Evolutionary conservation across 2,329 filamentous ascomycete genomes (phyloP).

Genomic region (Onygenales sp.): DNA sequence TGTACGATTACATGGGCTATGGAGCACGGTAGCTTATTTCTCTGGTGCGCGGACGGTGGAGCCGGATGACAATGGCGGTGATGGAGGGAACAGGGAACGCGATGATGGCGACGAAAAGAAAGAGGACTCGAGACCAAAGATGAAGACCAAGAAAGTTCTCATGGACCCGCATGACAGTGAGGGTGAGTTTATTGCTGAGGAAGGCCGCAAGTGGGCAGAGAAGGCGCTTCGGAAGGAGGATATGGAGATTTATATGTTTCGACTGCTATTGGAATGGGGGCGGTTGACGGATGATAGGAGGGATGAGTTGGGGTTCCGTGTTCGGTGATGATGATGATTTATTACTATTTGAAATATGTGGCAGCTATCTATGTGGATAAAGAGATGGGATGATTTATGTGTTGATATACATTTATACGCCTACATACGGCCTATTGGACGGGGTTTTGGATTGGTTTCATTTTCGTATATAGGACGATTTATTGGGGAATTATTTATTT

Average conservation of each 20-base stretch:
- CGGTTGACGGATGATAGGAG: constrained; percentile 55
- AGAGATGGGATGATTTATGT: no score
- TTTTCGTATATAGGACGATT: no score
- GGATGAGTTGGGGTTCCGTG: constrained; percentile 36
- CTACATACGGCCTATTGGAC: no score
- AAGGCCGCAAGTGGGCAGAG: constrained; percentile 56
- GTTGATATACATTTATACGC: no score
- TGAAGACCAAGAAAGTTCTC: constrained; percentile 42
- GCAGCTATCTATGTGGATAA: no score
- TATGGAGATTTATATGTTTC: constrained; percentile 72
- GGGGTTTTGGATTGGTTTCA: no score
- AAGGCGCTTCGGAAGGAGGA: constrained; percentile 59
- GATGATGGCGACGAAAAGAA: background rate
- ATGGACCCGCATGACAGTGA: constrained; percentile 45
- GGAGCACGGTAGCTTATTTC: constrained; percentile 67
- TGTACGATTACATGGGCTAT: constrained; percentile 61
- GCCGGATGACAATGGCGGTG: constrained; percentile 14
- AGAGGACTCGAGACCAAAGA: background rate
- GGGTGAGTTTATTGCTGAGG: constrained; percentile 55
- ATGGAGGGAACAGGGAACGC: constrained; percentile 15
- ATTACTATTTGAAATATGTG: background rate
- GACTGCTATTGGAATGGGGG: constrained; percentile 69
- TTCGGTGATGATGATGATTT: background rate
- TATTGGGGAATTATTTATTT: no score
- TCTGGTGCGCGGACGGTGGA: constrained; percentile 41